A percentile compares a stretch with the other conserved stretches of the same genome.
phyloP scores from a whole-genome alignment of 441 rosid genomes.

The Sinapis alba region DNA sequence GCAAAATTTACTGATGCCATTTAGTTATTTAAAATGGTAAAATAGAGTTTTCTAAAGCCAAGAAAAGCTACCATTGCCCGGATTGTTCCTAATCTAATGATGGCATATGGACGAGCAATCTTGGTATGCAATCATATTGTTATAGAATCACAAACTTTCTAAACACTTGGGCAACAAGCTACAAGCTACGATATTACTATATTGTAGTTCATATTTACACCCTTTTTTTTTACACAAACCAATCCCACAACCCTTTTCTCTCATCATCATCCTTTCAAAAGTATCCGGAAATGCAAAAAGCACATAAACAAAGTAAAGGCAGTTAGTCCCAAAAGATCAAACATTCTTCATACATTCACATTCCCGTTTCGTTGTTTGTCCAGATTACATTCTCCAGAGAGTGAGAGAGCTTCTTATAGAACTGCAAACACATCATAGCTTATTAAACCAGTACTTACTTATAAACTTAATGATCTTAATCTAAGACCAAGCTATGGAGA shows the following conservation, averaged over 20 bases:
- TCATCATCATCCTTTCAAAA: conserved; percentile 8
- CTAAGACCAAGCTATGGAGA: conserved; percentile 9
- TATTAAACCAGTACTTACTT: neutral
- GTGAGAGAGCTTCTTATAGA: conserved; percentile 81
- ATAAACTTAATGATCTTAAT: neutral
- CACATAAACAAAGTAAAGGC: conserved; percentile 21
- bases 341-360: conserved; percentile 25
- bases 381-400: conserved; percentile 79
- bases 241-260: conserved; percentile 13
- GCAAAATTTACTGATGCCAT: too few species aligned
- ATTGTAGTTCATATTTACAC: conserved; percentile 20
- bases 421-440: conserved; percentile 54
- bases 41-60: too few species aligned
- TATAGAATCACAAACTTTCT: too few species aligned
- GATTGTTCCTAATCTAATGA: too few species aligned
- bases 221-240: conserved; percentile 16
- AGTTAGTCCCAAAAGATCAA: conserved; percentile 9
- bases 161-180: neutral
- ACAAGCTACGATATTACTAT: neutral
- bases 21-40: too few species aligned
- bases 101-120: too few species aligned
- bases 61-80: too few species aligned
- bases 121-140: too few species aligned
- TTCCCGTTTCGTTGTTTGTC: conserved; percentile 69
- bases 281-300: conserved; percentile 17